Conservation (phyloP, 2,329 filamentous ascomycete genomes). For the Monilinia aucupariae region DNA sequence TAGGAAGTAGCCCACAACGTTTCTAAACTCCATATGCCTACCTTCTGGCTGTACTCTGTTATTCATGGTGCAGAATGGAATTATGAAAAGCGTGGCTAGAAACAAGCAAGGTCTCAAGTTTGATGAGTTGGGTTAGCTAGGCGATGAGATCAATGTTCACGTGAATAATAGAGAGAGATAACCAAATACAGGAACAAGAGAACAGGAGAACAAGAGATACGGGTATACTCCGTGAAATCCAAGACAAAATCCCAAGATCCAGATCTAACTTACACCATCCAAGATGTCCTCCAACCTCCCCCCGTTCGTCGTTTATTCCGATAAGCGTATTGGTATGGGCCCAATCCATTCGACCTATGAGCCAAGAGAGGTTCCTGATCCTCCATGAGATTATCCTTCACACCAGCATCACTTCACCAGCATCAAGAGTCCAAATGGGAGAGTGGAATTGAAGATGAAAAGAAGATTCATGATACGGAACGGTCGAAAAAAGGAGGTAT, state of each 20-base stretch:
- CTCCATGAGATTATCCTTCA: conserved; percentile 4
- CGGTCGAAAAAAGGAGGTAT: not conserved
- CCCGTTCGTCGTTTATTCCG: not conserved
- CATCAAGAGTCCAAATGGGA: not conserved
- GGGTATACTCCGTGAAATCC: too few species aligned
- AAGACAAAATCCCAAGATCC: not conserved
- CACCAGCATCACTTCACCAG: not conserved
- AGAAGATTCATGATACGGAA: not conserved
- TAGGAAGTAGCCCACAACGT: conserved; percentile 57
- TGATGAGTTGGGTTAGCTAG: not conserved
- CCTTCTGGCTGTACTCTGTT: conserved; percentile 18
- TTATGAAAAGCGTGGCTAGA: conserved; percentile 25
- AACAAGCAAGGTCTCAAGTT: conserved; percentile 27
- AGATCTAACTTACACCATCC: conserved; percentile 3
- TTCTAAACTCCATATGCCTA: conserved; percentile 44
- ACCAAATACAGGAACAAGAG: not conserved
- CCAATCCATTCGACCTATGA: conserved; percentile 3
- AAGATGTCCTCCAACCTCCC: not conserved
- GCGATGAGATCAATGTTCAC: not conserved
- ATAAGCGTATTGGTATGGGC: conserved; percentile 8
- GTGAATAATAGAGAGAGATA: not conserved
- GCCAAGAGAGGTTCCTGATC: conserved; percentile 16
- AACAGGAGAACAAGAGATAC: too few species aligned
- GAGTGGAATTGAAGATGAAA: not conserved
- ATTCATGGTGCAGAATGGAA: conserved; percentile 29